Evolutionary conservation across 192 early-diverging fungal species (phyloP), one percentile per base, ranked within the genome.

Genomic region (Entomortierella parvispora): DNA sequence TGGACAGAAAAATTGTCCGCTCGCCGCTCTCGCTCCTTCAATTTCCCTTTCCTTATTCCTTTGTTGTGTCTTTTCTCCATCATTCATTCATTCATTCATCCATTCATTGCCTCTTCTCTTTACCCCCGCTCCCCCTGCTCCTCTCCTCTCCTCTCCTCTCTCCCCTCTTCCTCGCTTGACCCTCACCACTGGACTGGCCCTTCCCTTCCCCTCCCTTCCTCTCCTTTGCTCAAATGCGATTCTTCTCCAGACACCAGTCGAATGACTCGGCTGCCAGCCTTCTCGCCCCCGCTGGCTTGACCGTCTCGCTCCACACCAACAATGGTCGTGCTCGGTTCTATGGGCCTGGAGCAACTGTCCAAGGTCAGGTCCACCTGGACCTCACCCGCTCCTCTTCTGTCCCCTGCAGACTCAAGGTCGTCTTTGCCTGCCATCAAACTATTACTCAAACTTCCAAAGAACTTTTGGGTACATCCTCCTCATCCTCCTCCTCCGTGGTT

Each of bases 381-480:
- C 70, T 72, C 48, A 37, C 33, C 28, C 58, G 50, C 25, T 47
- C 62, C 22, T 65, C 63, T 52, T 9, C 29, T 2, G 14, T 33
- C 47, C 62, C 70, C 6, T 72, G 70, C 22, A 43, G 50, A 22
- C 43, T 72, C 15, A 28, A 37, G 37, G 57, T 72, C 48, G 55
- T 72, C 29, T 72, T 72, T 59, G 12, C 70, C n/a, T 72, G 70
- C 22, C 56, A 45, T 23, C 67, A 69, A 60, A 60, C 32, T 17
- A 52, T 69, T 31, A 4, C 37, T 5, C 42, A 17, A 17, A n/a
- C 37, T 11, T 43, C 62, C 33, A 56, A 23, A n/a, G 34, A n/a
- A 5, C 17, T 33, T 18, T 56, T 34, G 18, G n/a, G n/a, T 2
- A 17, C 34, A 14, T 4, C 58, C 25, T 20, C 23, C 6, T 26